These are phyloP conservation scores for Monosporascus cannonballus DNA, from an alignment of 2,329 filamentous ascomycete genomes.

Conservation along the genomic window DNA sequence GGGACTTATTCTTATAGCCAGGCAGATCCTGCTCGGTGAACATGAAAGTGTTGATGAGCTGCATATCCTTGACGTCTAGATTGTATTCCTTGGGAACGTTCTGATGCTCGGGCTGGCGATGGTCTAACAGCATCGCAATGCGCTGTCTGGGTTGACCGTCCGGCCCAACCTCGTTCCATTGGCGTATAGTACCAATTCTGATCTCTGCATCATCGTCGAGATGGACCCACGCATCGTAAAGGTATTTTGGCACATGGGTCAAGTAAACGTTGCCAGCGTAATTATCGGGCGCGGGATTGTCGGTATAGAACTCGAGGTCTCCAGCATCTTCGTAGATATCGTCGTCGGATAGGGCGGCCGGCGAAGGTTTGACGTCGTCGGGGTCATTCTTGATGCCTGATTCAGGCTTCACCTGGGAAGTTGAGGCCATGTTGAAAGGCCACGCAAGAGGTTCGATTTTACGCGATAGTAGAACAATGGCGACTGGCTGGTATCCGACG, in stretches of 20 bases:
- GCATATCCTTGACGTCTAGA: constrained; percentile 56
- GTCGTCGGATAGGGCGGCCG: constrained; percentile 50
- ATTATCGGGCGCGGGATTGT: constrained; percentile 29
- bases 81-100: constrained; percentile 84
- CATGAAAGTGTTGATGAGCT: constrained; percentile 80
- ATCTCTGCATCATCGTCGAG: constrained; percentile 78
- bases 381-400: constrained; percentile 44
- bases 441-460: not conserved
- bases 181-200: constrained; percentile 68
- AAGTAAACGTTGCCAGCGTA: constrained; percentile 55
- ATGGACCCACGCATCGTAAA: constrained; percentile 74
- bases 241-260: constrained; percentile 69
- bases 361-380: constrained; percentile 34
- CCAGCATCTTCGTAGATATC: constrained; percentile 60
- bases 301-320: constrained; percentile 51
- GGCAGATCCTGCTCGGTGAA: constrained; percentile 93
- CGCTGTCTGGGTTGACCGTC: constrained; percentile 41
- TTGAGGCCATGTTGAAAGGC: constrained; percentile 16
- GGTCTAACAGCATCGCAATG: constrained; percentile 62
- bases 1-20: constrained; percentile 60
- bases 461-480: not conserved
- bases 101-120: constrained; percentile 60
- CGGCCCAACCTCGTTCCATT: constrained; percentile 48
- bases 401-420: constrained; percentile 20
- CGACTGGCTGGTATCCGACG: not conserved